Evolutionary conservation across 2,329 filamentous ascomycete genomes (phyloP).

Genomic region (Rhynchosporium graminicola): DNA sequence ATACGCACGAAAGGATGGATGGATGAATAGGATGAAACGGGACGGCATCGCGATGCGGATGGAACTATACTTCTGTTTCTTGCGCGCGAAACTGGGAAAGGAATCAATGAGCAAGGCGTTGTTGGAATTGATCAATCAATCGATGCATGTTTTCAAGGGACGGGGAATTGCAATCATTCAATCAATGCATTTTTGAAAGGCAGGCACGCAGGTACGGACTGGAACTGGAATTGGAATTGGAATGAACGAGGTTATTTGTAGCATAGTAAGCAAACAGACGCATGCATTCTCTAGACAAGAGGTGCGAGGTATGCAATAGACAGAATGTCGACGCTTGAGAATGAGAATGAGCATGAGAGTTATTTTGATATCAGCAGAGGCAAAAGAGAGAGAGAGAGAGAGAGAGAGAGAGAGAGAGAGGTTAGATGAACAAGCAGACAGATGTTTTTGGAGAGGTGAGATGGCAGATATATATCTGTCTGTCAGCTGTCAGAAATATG

Average conservation of each 20-base stretch:
- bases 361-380: too few species aligned
- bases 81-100: background rate
- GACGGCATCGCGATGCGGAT: background rate
- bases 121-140: background rate
- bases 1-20: background rate
- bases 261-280: slow-evolving; percentile 11
- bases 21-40: slow-evolving; percentile 1
- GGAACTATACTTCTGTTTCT: background rate
- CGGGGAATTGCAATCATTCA: background rate
- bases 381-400: too few species aligned
- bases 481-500: too few species aligned
- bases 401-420: too few species aligned
- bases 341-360: too few species aligned
- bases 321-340: background rate
- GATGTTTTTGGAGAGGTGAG: too few species aligned
- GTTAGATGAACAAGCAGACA: too few species aligned
- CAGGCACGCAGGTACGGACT: too few species aligned
- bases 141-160: background rate
- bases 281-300: too few species aligned
- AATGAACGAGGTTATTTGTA: slow-evolving; percentile 3
- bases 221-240: background rate
- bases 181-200: too few species aligned
- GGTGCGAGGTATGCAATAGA: background rate
- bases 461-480: too few species aligned
- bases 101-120: slow-evolving; percentile 15